These are phyloP conservation scores for Rosa chinensis DNA, from an alignment of 306 rosid species.

Conservation along the genomic window DNA sequence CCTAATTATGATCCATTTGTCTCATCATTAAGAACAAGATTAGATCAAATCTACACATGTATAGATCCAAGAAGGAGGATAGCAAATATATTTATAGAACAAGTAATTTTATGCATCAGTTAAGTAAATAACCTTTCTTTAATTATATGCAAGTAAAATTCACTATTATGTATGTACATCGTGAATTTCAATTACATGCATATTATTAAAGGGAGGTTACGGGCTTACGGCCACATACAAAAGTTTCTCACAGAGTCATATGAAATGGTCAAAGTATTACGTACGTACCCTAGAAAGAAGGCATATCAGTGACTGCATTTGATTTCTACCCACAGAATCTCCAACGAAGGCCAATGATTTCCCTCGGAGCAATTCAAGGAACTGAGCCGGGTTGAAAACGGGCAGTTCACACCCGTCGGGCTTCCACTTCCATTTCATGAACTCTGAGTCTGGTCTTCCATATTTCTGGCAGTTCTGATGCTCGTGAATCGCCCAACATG, in stretches of 20 bases:
- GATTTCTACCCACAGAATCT: slow-evolving; percentile 94
- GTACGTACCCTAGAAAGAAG: slow-evolving; percentile 40
- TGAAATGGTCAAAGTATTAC: neutral
- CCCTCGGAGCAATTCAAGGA: slow-evolving; percentile 66
- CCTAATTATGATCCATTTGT: neutral
- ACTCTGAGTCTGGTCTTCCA: slow-evolving; percentile 78
- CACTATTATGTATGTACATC: neutral
- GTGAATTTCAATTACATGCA: neutral
- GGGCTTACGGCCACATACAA: neutral
- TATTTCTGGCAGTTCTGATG: slow-evolving; percentile 87
- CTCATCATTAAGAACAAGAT: neutral
- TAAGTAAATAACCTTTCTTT: neutral
- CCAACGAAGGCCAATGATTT: slow-evolving; percentile 91
- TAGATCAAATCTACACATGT: no score
- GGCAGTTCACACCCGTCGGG: slow-evolving; percentile 81
- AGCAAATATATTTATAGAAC: no score
- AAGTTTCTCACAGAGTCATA: neutral
- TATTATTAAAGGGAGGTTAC: neutral
- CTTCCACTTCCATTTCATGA: slow-evolving; percentile 85
- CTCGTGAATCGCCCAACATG: slow-evolving; percentile 89
- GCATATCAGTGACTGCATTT: slow-evolving; percentile 79
- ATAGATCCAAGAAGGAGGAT: neutral
- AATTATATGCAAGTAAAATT: neutral
- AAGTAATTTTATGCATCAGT: neutral
- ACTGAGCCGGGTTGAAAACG: slow-evolving; percentile 72